A percentile compares a stretch with the other conserved stretches of the same genome.
Conservation (phyloP, 2,329 filamentous ascomycete genomes). For the Sphaerulina populicola region DNA sequence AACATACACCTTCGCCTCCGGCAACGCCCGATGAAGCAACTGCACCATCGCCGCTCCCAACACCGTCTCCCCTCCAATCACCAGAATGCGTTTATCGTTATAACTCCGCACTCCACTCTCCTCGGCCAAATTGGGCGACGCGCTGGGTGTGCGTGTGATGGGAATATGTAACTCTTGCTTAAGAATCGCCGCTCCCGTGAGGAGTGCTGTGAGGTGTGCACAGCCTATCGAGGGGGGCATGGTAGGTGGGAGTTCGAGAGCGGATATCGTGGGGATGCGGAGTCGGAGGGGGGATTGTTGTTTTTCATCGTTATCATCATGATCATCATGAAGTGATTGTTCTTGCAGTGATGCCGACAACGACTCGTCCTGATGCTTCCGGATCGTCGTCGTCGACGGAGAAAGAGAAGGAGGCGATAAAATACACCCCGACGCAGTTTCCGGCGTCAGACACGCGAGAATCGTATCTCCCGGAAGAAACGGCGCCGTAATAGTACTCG, state of each 20-base stretch:
- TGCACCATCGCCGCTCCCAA: slow-evolving; percentile 9
- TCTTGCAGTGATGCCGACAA: no score
- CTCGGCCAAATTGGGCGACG: slow-evolving; percentile 5
- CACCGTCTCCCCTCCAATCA: slow-evolving; percentile 8
- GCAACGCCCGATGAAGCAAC: slow-evolving; percentile 9
- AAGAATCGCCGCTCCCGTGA: slow-evolving; percentile 8
- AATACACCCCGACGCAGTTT: neutral
- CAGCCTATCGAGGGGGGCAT: slow-evolving; percentile 8
- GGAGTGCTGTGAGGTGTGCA: slow-evolving; percentile 8
- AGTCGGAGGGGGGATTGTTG: no score
- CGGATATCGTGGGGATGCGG: no score
- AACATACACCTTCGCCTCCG: slow-evolving; percentile 2
- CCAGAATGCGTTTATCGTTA: slow-evolving; percentile 9
- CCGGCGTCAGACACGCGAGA: slow-evolving; percentile 6
- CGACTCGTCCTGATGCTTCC: slow-evolving; percentile 1
- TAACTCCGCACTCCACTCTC: slow-evolving; percentile 10
- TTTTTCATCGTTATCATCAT: no score
- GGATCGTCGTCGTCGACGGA: slow-evolving; percentile 6
- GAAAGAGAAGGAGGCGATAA: neutral
- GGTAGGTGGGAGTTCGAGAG: neutral
- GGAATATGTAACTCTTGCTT: slow-evolving; percentile 13
- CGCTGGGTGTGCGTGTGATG: slow-evolving; percentile 7
- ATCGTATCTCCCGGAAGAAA: slow-evolving; percentile 11
- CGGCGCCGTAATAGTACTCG: slow-evolving; percentile 9
- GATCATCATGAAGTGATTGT: no score